Base-by-base conservation (phyloP, 139 green algal genomes). In the Chlamydomonas applanata region DNA sequence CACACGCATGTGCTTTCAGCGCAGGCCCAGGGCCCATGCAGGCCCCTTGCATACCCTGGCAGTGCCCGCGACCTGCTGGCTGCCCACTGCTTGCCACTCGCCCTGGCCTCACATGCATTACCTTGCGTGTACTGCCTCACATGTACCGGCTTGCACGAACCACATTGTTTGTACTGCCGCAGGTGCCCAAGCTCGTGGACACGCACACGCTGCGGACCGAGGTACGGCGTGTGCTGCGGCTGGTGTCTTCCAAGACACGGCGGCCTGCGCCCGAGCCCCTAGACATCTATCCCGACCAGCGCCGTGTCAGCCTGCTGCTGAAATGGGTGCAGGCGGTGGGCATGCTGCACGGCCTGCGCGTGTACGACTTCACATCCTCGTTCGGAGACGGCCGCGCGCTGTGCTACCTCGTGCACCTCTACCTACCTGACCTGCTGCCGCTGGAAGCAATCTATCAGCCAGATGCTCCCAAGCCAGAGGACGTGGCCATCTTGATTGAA, bases 381-480 rank as follows among this genome's bases (percentile, higher is more conserved):
- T 93, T 97, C 76, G 87, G 75, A 0, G 92, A 97, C 65, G 92
- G 91, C 0, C 73, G 81, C 7, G 87, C 80, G 17, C 86, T 96
- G 20, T 96, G 92, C 74, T 78, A 90, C 36, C 74, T 97, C 82
- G 86, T 94, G 22, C 73, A 85, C 68, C 80, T 84, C 14, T 95
- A 95, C 81, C 72, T 95, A 75, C 87, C 88, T 7, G 75, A 83
- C 46, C 78, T 66, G 11, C 74, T 89, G 14, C 59, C 72, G 2
- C 30, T 77, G 0, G 71, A 19, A 45, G 44, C 82, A 16, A 78
- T 94, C 22, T 81, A 81, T 60, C 52, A 66, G 69, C 65, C 80
- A 36, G 56, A 46, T 59, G 40, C 66, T 14, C 80, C 80, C 16
- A 69, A 72, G 27, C 62, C 45, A 19, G 68, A 78, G 14, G 80